A percentile compares a stretch with the other conserved stretches of the same genome.
Conservation (phyloP, 352 stramenopile genomes). For the Pythium inflatum region DNA sequence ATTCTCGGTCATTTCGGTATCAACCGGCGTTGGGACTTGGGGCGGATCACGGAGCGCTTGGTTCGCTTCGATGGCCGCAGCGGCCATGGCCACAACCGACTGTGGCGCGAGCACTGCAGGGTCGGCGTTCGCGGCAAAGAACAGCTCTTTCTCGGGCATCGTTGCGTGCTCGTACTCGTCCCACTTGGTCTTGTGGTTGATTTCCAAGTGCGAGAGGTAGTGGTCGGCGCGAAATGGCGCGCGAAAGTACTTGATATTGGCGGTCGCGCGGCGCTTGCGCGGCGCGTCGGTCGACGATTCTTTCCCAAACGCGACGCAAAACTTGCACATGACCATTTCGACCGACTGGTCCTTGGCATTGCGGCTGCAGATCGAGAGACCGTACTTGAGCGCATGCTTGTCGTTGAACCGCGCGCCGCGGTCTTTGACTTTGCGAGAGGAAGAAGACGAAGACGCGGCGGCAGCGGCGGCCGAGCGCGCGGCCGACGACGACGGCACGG, state of each 20-base stretch:
- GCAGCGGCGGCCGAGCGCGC: neutral
- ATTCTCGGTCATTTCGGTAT: too few relatives aligned
- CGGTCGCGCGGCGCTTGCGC: conserved; percentile 64
- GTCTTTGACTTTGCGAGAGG: conserved; percentile 52
- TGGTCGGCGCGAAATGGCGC: conserved; percentile 70
- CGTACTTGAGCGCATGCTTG: conserved; percentile 73
- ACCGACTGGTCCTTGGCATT: conserved; percentile 53
- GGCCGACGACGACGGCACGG: neutral
- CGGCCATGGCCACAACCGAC: neutral
- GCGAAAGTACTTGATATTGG: conserved; percentile 79
- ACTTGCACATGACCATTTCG: conserved; percentile 77
- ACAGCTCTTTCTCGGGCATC: conserved; percentile 54
- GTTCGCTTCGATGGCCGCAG: neutral
- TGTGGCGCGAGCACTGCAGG: neutral
- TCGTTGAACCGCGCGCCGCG: conserved; percentile 69
- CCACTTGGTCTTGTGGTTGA: conserved; percentile 73
- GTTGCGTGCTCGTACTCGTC: conserved; percentile 60
- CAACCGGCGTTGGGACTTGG: too few relatives aligned
- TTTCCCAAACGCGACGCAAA: conserved; percentile 74
- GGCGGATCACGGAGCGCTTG: too few relatives aligned
- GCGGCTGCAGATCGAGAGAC: conserved; percentile 63
- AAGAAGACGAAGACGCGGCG: neutral
- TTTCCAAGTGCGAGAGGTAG: conserved; percentile 70
- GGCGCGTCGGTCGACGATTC: conserved; percentile 51
- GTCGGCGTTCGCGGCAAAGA: conserved; percentile 21